Evolutionary conservation across 2,329 filamentous ascomycete genomes (phyloP).

Genomic region (Xylaria sp.): DNA sequence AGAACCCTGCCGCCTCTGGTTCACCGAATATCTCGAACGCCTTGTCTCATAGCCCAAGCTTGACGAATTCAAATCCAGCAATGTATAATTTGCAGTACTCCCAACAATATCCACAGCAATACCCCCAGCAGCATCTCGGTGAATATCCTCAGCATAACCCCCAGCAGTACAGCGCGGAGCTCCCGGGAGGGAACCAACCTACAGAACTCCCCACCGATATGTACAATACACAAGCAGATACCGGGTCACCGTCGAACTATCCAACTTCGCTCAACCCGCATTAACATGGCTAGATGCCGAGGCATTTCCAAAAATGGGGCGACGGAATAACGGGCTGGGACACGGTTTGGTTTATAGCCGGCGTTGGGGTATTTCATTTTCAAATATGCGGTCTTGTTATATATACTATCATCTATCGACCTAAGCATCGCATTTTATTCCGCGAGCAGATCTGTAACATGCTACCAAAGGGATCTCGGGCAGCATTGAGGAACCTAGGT

Average conservation of each 20-base stretch:
- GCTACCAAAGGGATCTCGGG: neutral
- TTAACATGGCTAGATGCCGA: neutral
- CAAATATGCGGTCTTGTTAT: constrained; percentile 4
- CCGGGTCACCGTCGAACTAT: constrained; percentile 1
- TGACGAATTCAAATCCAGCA: constrained; percentile 19
- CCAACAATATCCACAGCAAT: constrained; percentile 31
- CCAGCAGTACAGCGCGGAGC: constrained; percentile 39
- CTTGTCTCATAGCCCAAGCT: constrained; percentile 29
- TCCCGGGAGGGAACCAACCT: constrained; percentile 34
- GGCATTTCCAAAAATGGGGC: neutral
- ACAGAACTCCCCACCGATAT: constrained; percentile 30
- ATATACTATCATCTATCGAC: neutral
- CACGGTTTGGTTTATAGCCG: constrained; percentile 22
- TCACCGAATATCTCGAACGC: constrained; percentile 25
- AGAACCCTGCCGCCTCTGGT: constrained; percentile 34
- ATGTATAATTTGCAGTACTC: constrained; percentile 35
- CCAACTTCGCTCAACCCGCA: constrained; percentile 9
- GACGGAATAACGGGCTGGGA: neutral
- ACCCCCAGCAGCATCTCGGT: constrained; percentile 34
- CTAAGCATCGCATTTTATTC: neutral
- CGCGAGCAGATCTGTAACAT: constrained; percentile 10
- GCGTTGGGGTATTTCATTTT: constrained; percentile 27
- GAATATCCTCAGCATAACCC: constrained; percentile 37
- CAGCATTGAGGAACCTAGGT: neutral
- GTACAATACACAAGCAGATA: constrained; percentile 8